Conservation (phyloP, 2,329 filamentous ascomycete genomes). For the Penicillium vulpinum region DNA sequence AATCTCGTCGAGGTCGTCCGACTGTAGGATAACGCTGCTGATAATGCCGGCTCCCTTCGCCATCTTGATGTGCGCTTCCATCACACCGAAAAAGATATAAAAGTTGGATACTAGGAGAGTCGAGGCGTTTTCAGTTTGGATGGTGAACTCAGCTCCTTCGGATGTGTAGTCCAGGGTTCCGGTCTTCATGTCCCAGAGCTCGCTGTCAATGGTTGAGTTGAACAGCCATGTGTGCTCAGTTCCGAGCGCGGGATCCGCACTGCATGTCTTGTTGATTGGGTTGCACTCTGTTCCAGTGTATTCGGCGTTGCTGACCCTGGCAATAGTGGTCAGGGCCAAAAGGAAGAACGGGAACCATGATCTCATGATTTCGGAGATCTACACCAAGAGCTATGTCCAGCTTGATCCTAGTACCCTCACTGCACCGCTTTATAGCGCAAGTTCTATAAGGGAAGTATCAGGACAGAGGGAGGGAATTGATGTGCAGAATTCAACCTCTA, state of each 20-base stretch:
- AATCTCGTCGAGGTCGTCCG: slow-evolving; percentile 80
- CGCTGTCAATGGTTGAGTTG: slow-evolving; percentile 58
- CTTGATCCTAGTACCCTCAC: neutral
- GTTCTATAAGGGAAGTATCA: neutral
- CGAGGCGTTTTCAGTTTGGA: slow-evolving; percentile 69
- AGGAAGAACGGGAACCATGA: neutral
- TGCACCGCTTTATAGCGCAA: neutral
- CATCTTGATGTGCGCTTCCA: slow-evolving; percentile 75
- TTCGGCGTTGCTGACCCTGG: neutral
- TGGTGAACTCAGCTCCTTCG: slow-evolving; percentile 68
- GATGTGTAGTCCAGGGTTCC: slow-evolving; percentile 63
- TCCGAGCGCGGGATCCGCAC: slow-evolving; percentile 68
- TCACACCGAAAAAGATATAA: slow-evolving; percentile 81
- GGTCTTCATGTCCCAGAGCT: slow-evolving; percentile 67
- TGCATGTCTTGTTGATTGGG: slow-evolving; percentile 69
- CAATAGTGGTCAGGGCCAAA: neutral
- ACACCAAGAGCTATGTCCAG: neutral
- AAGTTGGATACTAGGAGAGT: slow-evolving; percentile 77
- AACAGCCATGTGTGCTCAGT: slow-evolving; percentile 62
- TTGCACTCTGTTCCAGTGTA: slow-evolving; percentile 64
- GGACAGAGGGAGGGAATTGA: neutral
- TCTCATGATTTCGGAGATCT: neutral
- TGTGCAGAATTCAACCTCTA: neutral
- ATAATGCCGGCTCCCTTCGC: slow-evolving; percentile 74
- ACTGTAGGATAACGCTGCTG: slow-evolving; percentile 77